Conservation (phyloP, 192 early-diverging fungal species). For the Borealophlyctis nickersoniae region DNA sequence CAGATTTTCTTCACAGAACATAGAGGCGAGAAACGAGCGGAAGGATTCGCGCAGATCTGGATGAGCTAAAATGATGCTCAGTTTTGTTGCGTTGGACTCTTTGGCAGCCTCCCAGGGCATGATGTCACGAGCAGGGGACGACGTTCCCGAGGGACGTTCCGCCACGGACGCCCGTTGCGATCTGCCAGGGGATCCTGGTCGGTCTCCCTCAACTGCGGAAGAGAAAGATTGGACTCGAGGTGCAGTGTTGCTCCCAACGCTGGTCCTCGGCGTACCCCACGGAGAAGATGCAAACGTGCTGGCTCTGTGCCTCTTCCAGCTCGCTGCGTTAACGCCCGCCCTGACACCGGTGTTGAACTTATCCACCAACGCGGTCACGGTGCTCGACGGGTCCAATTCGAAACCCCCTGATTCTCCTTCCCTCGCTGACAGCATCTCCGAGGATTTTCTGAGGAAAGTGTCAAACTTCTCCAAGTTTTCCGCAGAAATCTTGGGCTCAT, state of each 20-base stretch:
- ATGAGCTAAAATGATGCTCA: slow-evolving; percentile 61
- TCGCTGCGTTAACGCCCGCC: not conserved
- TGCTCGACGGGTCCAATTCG: too few relatives aligned
- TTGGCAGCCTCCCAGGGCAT: slow-evolving; percentile 10
- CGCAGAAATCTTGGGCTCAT: slow-evolving; percentile 7
- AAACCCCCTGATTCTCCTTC: not conserved
- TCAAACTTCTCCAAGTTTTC: slow-evolving; percentile 21
- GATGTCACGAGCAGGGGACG: too few relatives aligned
- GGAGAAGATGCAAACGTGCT: too few relatives aligned
- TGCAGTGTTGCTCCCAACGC: not conserved
- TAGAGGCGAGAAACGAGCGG: slow-evolving; percentile 60
- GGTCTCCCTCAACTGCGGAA: not conserved
- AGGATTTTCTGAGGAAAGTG: slow-evolving; percentile 15
- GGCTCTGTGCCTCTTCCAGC: too few relatives aligned
- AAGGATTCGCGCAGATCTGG: slow-evolving; percentile 51
- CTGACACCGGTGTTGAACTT: not conserved
- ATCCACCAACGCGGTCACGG: not conserved
- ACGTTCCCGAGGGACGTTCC: slow-evolving; percentile 25
- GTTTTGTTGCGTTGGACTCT: slow-evolving; percentile 51
- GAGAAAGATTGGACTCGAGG: not conserved
- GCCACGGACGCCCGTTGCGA: slow-evolving; percentile 6
- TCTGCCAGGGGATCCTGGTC: not conserved
- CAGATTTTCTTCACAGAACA: slow-evolving; percentile 72
- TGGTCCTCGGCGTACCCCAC: not conserved
- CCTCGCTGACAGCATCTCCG: not conserved